phyloP scores from a whole-genome alignment of 768 basidiomycete genomes.

The Tulasnella sp. region DNA sequence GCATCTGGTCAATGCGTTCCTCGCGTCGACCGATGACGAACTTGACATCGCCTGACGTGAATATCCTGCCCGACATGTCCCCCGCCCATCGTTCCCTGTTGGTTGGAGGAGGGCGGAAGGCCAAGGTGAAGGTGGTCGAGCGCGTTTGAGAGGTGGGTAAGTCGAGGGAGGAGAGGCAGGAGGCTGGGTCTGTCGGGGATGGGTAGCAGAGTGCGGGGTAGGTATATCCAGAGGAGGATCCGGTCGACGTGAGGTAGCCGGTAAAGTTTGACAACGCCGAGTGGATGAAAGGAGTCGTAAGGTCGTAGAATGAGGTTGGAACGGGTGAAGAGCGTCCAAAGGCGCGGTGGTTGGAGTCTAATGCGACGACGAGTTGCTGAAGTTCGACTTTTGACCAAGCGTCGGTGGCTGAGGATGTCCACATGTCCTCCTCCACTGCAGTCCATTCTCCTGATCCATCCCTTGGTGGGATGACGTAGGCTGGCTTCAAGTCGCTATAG shows the following conservation, averaged over 20 bases:
- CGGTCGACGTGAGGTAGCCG: constrained; percentile 17
- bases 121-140: constrained; percentile 42
- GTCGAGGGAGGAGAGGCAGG: constrained; percentile 38
- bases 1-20: constrained; percentile 62
- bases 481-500: constrained; percentile 18
- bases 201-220: constrained; percentile 48
- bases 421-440: constrained; percentile 5
- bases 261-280: constrained; percentile 47
- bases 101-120: constrained; percentile 34
- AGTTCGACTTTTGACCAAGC: constrained; percentile 45
- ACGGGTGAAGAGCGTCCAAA: background rate
- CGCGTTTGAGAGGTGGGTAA: constrained; percentile 30
- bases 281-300: constrained; percentile 21
- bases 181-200: constrained; percentile 27
- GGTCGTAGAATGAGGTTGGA: constrained; percentile 8
- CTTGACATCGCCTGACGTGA: constrained; percentile 33
- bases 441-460: constrained; percentile 1
- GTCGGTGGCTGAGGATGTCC: constrained; percentile 26
- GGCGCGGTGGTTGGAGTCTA: constrained; percentile 32
- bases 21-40: constrained; percentile 46
- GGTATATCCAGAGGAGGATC: constrained; percentile 24
- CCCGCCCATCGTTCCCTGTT: constrained; percentile 19
- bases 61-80: constrained; percentile 5
- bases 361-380: constrained; percentile 62
- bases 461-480: background rate